Percentiles rank a stretch among this genome's conserved stretches.
Conservation (phyloP, 768 basidiomycete species). For the Podaxis carcinomalis region DNA sequence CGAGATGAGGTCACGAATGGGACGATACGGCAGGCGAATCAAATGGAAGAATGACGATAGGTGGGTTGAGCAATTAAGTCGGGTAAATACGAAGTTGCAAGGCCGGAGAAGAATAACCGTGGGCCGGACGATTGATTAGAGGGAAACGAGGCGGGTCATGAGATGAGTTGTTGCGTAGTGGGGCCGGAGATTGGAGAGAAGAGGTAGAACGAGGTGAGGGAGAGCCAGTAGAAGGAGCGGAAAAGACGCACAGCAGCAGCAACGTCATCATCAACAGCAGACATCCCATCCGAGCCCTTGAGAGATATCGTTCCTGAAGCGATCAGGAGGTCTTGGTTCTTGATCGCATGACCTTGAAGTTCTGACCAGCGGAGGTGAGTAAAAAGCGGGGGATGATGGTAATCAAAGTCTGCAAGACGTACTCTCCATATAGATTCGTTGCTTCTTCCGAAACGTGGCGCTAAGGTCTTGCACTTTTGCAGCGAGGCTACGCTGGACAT, state of each 20-base stretch:
- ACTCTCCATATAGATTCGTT: slow-evolving; percentile 98
- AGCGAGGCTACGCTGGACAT: slow-evolving; percentile 94
- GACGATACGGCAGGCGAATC: slow-evolving; percentile 5
- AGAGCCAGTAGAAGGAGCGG: slow-evolving; percentile 14
- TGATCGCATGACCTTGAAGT: slow-evolving; percentile 95
- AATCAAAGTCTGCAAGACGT: slow-evolving; percentile 33
- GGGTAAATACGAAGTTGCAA: not conserved
- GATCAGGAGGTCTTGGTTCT: slow-evolving; percentile 90
- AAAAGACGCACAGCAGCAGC: slow-evolving; percentile 67
- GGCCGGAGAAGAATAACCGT: not conserved
- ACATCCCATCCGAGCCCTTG: slow-evolving; percentile 77
- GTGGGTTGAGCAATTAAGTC: not conserved
- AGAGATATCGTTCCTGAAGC: slow-evolving; percentile 84
- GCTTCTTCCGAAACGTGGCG: slow-evolving; percentile 92
- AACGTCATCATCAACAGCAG: slow-evolving; percentile 87
- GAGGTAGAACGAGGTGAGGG: slow-evolving; percentile 12
- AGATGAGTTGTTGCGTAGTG: slow-evolving; percentile 6
- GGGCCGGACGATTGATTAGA: not conserved
- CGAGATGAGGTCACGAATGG: slow-evolving; percentile 5
- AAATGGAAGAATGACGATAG: slow-evolving; percentile 5
- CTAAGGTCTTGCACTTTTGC: slow-evolving; percentile 93
- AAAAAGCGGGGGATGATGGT: slow-evolving; percentile 14
- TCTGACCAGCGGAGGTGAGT: slow-evolving; percentile 41
- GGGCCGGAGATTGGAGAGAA: slow-evolving; percentile 6
- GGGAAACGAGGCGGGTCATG: slow-evolving; percentile 3